phyloP scores from a whole-genome alignment of 257 asterid species.

The Fraxinus pennsylvanica region DNA sequence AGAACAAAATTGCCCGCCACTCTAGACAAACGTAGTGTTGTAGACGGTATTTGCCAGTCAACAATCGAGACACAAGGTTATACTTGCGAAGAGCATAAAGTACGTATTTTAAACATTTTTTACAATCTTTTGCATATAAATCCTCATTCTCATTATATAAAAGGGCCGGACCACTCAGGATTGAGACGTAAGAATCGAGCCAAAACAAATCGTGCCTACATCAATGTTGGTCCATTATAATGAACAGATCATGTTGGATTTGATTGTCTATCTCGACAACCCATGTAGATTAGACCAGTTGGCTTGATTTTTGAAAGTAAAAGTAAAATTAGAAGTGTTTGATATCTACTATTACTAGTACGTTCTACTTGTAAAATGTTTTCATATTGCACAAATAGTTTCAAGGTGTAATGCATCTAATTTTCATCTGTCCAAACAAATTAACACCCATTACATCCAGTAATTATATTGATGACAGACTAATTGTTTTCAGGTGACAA shows the following conservation, averaged over 20 bases:
- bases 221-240: too few relatives aligned
- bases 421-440: too few relatives aligned
- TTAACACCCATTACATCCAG: too few relatives aligned
- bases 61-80: conserved; percentile 58
- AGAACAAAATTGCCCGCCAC: conserved; percentile 32
- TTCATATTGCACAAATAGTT: neutral
- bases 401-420: neutral
- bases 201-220: neutral
- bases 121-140: neutral
- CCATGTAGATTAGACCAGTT: too few relatives aligned
- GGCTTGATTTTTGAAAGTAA: neutral
- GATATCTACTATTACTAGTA: neutral
- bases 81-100: conserved; percentile 68
- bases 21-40: neutral
- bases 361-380: neutral
- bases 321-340: too few relatives aligned
- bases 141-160: too few relatives aligned
- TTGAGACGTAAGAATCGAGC: neutral
- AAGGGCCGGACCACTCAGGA: neutral
- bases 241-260: too few relatives aligned
- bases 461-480: too few relatives aligned
- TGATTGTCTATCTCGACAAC: too few relatives aligned
- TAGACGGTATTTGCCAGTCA: conserved; percentile 54
- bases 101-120: conserved; percentile 11
- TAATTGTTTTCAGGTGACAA: conserved; percentile 49